These are phyloP conservation scores for Endocalyx cinctus DNA, from an alignment of 2,329 filamentous ascomycete genomes.

Conservation along the genomic window DNA sequence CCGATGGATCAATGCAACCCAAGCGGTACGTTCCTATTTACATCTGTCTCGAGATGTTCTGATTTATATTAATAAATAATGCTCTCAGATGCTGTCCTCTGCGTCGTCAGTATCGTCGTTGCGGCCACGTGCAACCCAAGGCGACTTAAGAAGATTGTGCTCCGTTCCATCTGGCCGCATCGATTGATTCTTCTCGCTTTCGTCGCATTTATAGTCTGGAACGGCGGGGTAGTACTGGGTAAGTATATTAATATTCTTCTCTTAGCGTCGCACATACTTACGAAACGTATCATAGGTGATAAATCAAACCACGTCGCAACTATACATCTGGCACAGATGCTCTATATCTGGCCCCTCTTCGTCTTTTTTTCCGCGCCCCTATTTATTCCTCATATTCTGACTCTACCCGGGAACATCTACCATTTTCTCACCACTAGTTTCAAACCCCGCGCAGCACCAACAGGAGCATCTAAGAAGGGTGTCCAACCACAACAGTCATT, in stretches of 20 bases:
- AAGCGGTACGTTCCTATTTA: constrained; percentile 46
- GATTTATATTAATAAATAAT: too few species aligned
- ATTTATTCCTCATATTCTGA: constrained; percentile 49
- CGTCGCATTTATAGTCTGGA: constrained; percentile 73
- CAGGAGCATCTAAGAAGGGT: background rate
- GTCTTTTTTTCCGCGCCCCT: constrained; percentile 85
- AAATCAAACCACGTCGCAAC: constrained; percentile 92
- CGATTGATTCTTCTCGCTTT: constrained; percentile 64
- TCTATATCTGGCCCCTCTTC: constrained; percentile 91
- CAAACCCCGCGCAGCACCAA: background rate
- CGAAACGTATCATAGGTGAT: constrained; percentile 57
- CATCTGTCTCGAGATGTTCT: background rate
- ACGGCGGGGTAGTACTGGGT: constrained; percentile 88
- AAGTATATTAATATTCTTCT: constrained; percentile 16
- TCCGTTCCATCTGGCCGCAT: constrained; percentile 50
- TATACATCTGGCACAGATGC: constrained; percentile 83
- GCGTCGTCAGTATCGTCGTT: constrained; percentile 59
- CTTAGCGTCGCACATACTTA: background rate
- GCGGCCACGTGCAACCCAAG: constrained; percentile 51
- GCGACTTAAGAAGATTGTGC: constrained; percentile 38
- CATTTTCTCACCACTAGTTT: too few species aligned
- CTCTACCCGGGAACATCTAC: constrained; percentile 24
- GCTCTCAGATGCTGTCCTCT: constrained; percentile 48
- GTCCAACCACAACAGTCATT: constrained; percentile 1
- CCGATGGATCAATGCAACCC: constrained; percentile 41